Evolutionary conservation across 148 eudicot genomes (phyloP).

Genomic region (Fagopyrum homotropicum): DNA sequence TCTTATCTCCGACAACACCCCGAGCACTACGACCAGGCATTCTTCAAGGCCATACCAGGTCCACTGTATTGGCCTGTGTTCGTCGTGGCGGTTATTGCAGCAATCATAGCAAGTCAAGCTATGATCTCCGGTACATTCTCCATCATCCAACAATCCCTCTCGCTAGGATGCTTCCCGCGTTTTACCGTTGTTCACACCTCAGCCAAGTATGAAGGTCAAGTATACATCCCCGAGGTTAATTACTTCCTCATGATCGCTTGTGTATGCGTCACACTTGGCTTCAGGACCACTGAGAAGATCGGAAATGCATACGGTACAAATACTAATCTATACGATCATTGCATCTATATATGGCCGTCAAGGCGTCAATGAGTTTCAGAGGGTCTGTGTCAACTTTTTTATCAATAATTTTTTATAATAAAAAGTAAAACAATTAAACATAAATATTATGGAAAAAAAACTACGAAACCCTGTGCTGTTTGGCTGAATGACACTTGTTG

Average conservation of each 20-base stretch:
- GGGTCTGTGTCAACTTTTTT: too few species aligned
- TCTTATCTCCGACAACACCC: constrained; percentile 26
- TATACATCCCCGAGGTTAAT: constrained; percentile 27
- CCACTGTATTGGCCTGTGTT: constrained; percentile 39
- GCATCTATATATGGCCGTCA: not conserved
- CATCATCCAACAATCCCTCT: constrained; percentile 32
- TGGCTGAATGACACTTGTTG: too few species aligned
- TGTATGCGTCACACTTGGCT: constrained; percentile 20
- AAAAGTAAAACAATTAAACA: too few species aligned
- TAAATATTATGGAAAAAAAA: too few species aligned
- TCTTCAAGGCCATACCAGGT: constrained; percentile 27
- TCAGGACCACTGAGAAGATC: constrained; percentile 22
- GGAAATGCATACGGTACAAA: constrained; percentile 33
- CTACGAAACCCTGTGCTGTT: too few species aligned
- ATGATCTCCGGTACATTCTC: constrained; percentile 37
- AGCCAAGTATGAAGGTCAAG: constrained; percentile 30
- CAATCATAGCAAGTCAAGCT: constrained; percentile 49
- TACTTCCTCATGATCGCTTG: constrained; percentile 23
- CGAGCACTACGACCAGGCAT: constrained; percentile 12
- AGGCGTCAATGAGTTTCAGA: too few species aligned
- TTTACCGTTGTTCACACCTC: constrained; percentile 32
- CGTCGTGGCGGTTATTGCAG: constrained; percentile 31
- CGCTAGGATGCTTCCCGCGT: constrained; percentile 27
- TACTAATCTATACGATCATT: not conserved
- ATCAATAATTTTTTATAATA: too few species aligned